A percentile compares a stretch with the other conserved stretches of the same genome.
Evolutionary conservation across 257 asterid genomes (phyloP).

Genomic region (Linaria vulgaris): DNA sequence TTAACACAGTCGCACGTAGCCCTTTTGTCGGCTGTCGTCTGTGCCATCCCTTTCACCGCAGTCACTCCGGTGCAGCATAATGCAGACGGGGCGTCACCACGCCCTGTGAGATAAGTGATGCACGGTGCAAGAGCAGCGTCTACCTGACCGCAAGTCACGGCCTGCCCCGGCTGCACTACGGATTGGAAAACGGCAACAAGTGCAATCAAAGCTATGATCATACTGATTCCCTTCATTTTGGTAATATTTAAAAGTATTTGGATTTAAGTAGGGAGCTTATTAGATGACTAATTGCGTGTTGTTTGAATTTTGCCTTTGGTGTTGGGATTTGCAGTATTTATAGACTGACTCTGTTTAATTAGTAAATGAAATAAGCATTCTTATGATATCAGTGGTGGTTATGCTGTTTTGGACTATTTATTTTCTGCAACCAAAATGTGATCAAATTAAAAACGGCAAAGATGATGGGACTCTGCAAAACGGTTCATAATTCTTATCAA

Average conservation of each 20-base stretch:
- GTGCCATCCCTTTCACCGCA: slow-evolving; percentile 23
- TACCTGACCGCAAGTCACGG: slow-evolving; percentile 40
- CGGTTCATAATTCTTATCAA: too few species aligned
- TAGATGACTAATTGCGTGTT: too few species aligned
- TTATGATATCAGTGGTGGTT: slow-evolving; percentile 23
- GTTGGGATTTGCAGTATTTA: too few species aligned
- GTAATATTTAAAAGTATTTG: too few species aligned
- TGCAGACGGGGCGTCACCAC: slow-evolving; percentile 23
- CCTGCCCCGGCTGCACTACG: slow-evolving; percentile 27
- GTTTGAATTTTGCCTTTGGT: too few species aligned
- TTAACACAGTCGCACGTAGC: slow-evolving; percentile 38
- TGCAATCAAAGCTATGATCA: slow-evolving; percentile 22
- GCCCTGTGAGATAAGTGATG: slow-evolving; percentile 34
- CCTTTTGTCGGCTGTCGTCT: slow-evolving; percentile 29
- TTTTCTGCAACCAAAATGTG: not conserved
- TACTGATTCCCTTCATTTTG: slow-evolving; percentile 33
- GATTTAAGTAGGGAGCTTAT: too few species aligned
- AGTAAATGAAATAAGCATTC: slow-evolving; percentile 1
- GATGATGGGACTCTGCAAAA: not conserved
- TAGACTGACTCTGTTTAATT: not conserved
- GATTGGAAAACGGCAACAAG: slow-evolving; percentile 22
- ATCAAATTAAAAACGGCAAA: slow-evolving; percentile 5
- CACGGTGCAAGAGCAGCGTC: slow-evolving; percentile 35
- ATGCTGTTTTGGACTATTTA: slow-evolving; percentile 22
- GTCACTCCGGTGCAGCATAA: slow-evolving; percentile 37